Conservation (phyloP, 164 flowering plant genomes). For the Vitis cinerea region DNA sequence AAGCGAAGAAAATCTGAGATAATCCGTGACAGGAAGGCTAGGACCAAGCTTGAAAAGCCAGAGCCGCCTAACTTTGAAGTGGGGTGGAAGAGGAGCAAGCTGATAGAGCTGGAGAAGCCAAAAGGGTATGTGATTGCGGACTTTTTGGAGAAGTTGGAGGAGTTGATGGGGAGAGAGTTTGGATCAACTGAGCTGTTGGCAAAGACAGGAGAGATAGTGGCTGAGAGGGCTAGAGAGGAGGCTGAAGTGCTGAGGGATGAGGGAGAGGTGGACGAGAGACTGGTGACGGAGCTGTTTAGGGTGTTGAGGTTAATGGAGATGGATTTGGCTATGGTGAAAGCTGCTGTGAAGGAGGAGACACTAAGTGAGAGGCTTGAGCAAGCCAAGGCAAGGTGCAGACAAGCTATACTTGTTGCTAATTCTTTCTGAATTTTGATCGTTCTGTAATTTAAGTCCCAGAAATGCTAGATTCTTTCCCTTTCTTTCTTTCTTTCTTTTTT, state of each 20-base stretch:
- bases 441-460: neutral
- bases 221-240: slow-evolving; percentile 82
- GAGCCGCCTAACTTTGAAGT: slow-evolving; percentile 80
- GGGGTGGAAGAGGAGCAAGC: slow-evolving; percentile 89
- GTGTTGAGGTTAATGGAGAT: slow-evolving; percentile 81
- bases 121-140: slow-evolving; percentile 71
- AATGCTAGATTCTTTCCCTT: slow-evolving; percentile 10
- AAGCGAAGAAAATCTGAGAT: slow-evolving; percentile 62
- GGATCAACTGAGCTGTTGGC: slow-evolving; percentile 72
- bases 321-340: slow-evolving; percentile 90
- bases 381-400: slow-evolving; percentile 88
- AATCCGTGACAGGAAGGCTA: slow-evolving; percentile 40
- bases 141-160: slow-evolving; percentile 71
- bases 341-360: slow-evolving; percentile 82
- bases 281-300: slow-evolving; percentile 75
- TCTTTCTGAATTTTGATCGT: slow-evolving; percentile 47
- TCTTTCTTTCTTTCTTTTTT: slow-evolving; percentile 14
- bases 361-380: slow-evolving; percentile 64
- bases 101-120: slow-evolving; percentile 62
- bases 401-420: slow-evolving; percentile 87
- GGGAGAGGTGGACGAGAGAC: slow-evolving; percentile 83
- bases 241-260: slow-evolving; percentile 77
- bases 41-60: slow-evolving; percentile 32
- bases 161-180: slow-evolving; percentile 56
- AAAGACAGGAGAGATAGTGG: slow-evolving; percentile 71